Percentiles rank a stretch among this genome's conserved stretches.
These are phyloP conservation scores for Candida patagonica DNA, from an alignment of 805 yeast genomes.

Conservation along the genomic window DNA sequence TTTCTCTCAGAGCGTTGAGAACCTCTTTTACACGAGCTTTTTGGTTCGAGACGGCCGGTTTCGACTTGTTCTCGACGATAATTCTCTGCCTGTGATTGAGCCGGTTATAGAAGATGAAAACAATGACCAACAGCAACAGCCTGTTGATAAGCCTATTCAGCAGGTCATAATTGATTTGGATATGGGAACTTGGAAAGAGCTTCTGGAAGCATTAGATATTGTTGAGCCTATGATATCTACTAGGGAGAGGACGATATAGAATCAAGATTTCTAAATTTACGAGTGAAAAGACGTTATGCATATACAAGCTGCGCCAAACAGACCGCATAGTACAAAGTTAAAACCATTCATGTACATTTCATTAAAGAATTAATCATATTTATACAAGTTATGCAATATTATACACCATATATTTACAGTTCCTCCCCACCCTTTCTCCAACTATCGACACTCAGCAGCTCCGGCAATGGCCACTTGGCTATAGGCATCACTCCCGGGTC, in stretches of 20 bases:
- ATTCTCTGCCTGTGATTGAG: conserved; percentile 21
- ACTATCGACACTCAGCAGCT: conserved; percentile 23
- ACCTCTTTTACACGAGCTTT: conserved; percentile 74
- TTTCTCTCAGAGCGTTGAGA: conserved; percentile 73
- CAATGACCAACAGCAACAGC: not conserved
- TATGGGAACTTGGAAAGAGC: conserved; percentile 50
- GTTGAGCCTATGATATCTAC: conserved; percentile 40
- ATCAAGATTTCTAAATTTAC: no score
- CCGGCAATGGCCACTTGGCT: conserved; percentile 73
- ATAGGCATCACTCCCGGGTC: conserved; percentile 52
- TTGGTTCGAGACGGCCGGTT: conserved; percentile 65
- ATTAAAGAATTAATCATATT: no score
- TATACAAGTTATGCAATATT: not conserved
- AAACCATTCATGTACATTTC: no score
- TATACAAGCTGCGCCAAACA: no score
- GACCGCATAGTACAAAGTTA: no score
- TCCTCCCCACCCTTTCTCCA: conserved; percentile 3
- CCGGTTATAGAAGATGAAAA: conserved; percentile 7
- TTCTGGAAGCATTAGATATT: conserved; percentile 48
- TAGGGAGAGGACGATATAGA: not conserved
- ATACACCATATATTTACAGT: no score
- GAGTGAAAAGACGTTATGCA: no score
- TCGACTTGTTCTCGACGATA: conserved; percentile 38
- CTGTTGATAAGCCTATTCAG: conserved; percentile 6
- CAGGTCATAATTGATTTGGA: conserved; percentile 73